Base-by-base conservation (phyloP, 345 rosid species). In the Angophora floribunda region DNA sequence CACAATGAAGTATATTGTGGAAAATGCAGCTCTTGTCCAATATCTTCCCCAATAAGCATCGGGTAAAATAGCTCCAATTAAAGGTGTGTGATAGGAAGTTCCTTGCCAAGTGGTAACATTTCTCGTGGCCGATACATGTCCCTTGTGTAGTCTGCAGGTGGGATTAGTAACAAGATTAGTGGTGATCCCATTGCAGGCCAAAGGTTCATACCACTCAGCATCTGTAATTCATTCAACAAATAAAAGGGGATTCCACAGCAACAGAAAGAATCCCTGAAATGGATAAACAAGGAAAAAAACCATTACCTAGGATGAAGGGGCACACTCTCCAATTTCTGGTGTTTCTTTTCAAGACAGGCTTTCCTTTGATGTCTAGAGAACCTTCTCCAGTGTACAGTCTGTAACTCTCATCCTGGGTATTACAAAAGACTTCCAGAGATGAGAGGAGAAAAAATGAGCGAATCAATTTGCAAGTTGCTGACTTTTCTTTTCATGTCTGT, bases 1-100 rank as follows among this genome's bases (percentile, higher is more conserved):
- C 86, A 92, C 91, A 65, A 89, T 86, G 85, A 92, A 89, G 85
- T 93, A 91, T 57, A 90, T 91, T 3, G 93, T 91, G 86, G 93
- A 91, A 90, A 91, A 90, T 65, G 85, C 85, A 84, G 91, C 93
- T n/a, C 90, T 90, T 30, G 95, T 91, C 93, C 93, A 88, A 87
- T 92, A 91, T 90, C 93, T 86, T 82, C 93, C 94, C 95, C 92
- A 91, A 36, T 86, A 92, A 12, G 93, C 91, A 90, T 92, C 89
- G n/a, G 93, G 93, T 28, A 91, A 61, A 24, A 91, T 78, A 14
- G 95, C 95, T 78, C 95, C 93, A 67, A 92, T 63, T 28, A 91
- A 91, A 65, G 93, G 93, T 30, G 90, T 86, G 21, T 91, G 89
- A 85, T 89, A 92, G 91, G 92, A 91, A 87, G 95, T 92, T 49